Evolutionary conservation across 2,329 filamentous ascomycete genomes (phyloP).

Genomic region (Fusarium tupiense): DNA sequence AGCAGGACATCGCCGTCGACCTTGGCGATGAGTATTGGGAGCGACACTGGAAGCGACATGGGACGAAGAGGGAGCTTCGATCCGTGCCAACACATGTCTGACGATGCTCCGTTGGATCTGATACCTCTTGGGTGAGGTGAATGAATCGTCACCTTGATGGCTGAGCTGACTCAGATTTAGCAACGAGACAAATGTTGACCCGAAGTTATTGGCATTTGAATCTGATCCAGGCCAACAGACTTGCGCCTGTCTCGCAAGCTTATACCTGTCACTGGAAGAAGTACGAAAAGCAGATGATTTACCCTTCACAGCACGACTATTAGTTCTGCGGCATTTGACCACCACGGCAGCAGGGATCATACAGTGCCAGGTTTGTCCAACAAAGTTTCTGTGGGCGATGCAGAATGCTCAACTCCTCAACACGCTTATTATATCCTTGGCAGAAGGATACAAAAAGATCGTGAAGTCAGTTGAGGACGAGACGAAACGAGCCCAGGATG

Average conservation of each 20-base stretch:
- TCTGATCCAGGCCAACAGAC: constrained; percentile 19
- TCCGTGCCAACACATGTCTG: constrained; percentile 18
- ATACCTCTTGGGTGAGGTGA: constrained; percentile 26
- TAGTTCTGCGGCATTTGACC: constrained; percentile 29
- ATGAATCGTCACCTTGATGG: neutral
- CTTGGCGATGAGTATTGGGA: constrained; percentile 2
- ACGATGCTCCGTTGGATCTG: constrained; percentile 6
- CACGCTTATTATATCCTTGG: constrained; percentile 38
- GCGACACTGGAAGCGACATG: constrained; percentile 16
- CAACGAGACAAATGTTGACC: constrained; percentile 32
- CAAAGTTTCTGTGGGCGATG: constrained; percentile 42
- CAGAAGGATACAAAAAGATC: constrained; percentile 40
- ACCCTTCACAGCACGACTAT: constrained; percentile 30
- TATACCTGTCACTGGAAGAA: constrained; percentile 41
- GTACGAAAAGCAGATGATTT: constrained; percentile 32
- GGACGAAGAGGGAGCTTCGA: constrained; percentile 16
- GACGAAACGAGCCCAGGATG: constrained; percentile 22
- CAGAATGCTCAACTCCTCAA: constrained; percentile 42
- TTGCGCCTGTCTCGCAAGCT: constrained; percentile 38
- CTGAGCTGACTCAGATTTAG: constrained; percentile 22
- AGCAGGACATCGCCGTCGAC: constrained; percentile 18
- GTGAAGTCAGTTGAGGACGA: constrained; percentile 35
- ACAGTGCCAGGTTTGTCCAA: constrained; percentile 37
- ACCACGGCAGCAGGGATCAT: constrained; percentile 24
- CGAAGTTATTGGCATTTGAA: constrained; percentile 3